A percentile compares a stretch with the other conserved stretches of the same genome.
Evolutionary conservation across 208 protist species (phyloP).

Genomic region (Trypanosoma congolense): DNA sequence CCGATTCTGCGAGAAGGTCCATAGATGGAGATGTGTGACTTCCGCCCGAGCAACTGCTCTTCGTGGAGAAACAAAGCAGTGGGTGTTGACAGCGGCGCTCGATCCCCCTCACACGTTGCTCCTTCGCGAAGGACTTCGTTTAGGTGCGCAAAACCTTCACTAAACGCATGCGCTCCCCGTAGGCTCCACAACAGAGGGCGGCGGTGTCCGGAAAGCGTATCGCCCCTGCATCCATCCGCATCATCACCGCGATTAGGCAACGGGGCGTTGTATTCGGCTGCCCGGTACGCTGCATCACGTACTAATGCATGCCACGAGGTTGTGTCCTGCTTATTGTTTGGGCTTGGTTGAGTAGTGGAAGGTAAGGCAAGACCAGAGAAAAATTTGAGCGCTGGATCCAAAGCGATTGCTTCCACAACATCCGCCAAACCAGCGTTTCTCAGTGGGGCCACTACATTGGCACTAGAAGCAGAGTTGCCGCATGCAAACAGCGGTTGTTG

Average conservation of each 20-base stretch:
- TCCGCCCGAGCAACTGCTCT: slow-evolving; percentile 9
- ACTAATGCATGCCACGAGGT: slow-evolving; percentile 18
- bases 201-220: background rate
- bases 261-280: slow-evolving; percentile 21
- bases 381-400: slow-evolving; percentile 71
- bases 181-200: slow-evolving; percentile 51
- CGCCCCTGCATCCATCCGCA: background rate
- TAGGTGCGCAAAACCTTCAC: slow-evolving; percentile 47
- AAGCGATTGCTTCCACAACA: slow-evolving; percentile 45
- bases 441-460: slow-evolving; percentile 11
- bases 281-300: slow-evolving; percentile 29
- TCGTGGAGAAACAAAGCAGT: slow-evolving; percentile 9
- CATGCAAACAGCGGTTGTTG: background rate
- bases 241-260: slow-evolving; percentile 5
- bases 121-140: slow-evolving; percentile 29
- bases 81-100: background rate
- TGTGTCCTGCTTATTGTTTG: background rate
- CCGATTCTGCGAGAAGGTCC: slow-evolving; percentile 43
- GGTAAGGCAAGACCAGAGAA: slow-evolving; percentile 46
- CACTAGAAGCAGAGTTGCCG: background rate
- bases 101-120: background rate
- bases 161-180: slow-evolving; percentile 29
- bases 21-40: slow-evolving; percentile 40
- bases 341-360: background rate
- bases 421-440: slow-evolving; percentile 32